These are phyloP conservation scores for Protea cynaroides DNA, from an alignment of 164 flowering plant genomes.

Conservation along the genomic window DNA sequence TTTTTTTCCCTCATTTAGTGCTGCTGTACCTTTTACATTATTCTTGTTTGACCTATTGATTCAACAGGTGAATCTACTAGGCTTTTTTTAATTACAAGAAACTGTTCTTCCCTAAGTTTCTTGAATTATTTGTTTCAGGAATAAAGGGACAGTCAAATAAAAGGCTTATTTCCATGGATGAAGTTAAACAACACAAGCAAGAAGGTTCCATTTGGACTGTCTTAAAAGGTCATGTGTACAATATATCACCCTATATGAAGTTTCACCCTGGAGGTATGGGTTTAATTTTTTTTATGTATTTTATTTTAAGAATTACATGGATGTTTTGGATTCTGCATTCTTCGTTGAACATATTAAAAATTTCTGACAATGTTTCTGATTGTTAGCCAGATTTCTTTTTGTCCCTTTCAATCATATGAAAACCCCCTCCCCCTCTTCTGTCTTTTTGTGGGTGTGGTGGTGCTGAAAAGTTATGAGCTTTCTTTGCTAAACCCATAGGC, in stretches of 20 bases:
- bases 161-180: conserved; percentile 75
- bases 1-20: no score
- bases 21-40: no score
- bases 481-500: no score
- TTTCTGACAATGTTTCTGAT: not conserved
- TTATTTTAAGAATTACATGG: not conserved
- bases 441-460: no score
- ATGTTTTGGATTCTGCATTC: not conserved
- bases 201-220: conserved; percentile 95
- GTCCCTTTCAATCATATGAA: not conserved
- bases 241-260: conserved; percentile 87
- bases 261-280: conserved; percentile 95
- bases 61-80: no score
- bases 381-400: not conserved
- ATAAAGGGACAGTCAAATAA: conserved; percentile 82
- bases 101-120: no score
- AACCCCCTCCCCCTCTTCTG: no score
- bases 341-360: not conserved
- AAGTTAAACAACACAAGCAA: conserved; percentile 71
- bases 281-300: conserved; percentile 6
- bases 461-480: no score
- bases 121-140: conserved; percentile 35
- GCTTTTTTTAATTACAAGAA: no score
- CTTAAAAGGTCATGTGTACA: conserved; percentile 92
- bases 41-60: no score